Percentiles rank a stretch among this genome's conserved stretches.
These are phyloP conservation scores for Globisporangium yorkense DNA, from an alignment of 352 stramenopile genomes.

Conservation along the genomic window DNA sequence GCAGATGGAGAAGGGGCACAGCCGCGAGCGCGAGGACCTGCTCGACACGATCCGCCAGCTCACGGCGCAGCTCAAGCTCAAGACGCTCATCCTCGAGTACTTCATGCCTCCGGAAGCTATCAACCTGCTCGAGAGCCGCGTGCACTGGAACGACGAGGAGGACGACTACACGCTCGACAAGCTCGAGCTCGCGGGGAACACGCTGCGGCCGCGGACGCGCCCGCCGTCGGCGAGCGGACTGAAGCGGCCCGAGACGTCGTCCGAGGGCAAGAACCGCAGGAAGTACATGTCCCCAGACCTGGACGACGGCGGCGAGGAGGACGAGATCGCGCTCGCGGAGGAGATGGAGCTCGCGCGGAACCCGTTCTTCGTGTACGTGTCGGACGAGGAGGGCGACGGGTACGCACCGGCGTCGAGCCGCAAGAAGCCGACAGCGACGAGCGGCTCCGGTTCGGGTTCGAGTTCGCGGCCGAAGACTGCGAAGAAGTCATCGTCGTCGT, in stretches of 20 bases:
- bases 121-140: constrained; percentile 46
- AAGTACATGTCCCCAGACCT: constrained; percentile 29
- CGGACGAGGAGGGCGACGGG: constrained; percentile 72
- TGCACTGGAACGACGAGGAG: constrained; percentile 70
- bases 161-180: constrained; percentile 65
- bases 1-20: constrained; percentile 92
- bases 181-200: constrained; percentile 75
- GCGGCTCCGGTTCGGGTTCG: not conserved
- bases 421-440: constrained; percentile 23
- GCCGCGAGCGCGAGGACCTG: constrained; percentile 90
- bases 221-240: constrained; percentile 66
- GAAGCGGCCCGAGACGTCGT: constrained; percentile 65
- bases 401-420: constrained; percentile 59
- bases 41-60: constrained; percentile 95
- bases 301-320: constrained; percentile 35
- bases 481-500: constrained; percentile 43
- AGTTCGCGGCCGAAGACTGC: constrained; percentile 43
- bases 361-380: constrained; percentile 82
- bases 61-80: constrained; percentile 95
- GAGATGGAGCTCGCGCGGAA: constrained; percentile 69
- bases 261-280: constrained; percentile 40
- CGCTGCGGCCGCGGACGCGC: constrained; percentile 47
- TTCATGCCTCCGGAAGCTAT: constrained; percentile 82
- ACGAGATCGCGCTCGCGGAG: constrained; percentile 58
- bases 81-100: constrained; percentile 90